A percentile compares a stretch with the other conserved stretches of the same genome.
Conservation (phyloP, 768 basidiomycete species). For the Candolleomyces eurysporus region DNA sequence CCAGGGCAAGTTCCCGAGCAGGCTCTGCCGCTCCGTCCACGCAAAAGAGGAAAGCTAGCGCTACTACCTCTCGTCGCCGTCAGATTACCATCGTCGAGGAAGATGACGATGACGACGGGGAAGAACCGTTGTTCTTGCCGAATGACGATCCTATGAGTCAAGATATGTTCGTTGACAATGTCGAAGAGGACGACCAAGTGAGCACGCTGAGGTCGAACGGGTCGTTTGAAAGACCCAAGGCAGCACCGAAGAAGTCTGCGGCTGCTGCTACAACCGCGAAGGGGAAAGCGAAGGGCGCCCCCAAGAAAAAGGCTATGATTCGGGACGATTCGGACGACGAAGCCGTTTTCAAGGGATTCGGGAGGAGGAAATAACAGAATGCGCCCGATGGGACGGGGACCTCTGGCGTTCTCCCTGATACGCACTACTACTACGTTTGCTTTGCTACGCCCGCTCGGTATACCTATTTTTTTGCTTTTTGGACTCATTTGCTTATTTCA, state of each 20-base stretch:
- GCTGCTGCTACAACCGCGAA: conserved; percentile 17
- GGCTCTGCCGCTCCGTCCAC: conserved; percentile 18
- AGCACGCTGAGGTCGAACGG: conserved; percentile 21
- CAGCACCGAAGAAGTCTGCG: conserved; percentile 12
- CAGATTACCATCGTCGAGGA: conserved; percentile 27
- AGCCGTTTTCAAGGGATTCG: conserved; percentile 66
- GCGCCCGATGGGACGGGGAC: too few species aligned
- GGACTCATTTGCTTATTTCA: too few species aligned
- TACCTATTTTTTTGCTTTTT: too few species aligned
- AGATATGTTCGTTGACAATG: not conserved
- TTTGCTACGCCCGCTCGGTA: too few species aligned
- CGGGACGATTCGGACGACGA: conserved; percentile 74
- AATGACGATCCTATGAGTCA: conserved; percentile 39
- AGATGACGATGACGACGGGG: conserved; percentile 8
- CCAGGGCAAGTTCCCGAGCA: conserved; percentile 22
- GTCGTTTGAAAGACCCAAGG: conserved; percentile 27
- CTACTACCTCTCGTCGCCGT: too few species aligned
- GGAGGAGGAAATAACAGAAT: conserved; percentile 24
- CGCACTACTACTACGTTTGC: too few species aligned
- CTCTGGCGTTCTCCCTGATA: too few species aligned
- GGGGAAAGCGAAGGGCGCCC: conserved; percentile 23
- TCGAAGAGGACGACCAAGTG: conserved; percentile 13
- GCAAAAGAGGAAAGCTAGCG: conserved; percentile 14
- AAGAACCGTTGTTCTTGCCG: not conserved
- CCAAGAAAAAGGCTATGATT: conserved; percentile 35